These are phyloP conservation scores for Mycocentrospora acerina DNA, from an alignment of 2,329 filamentous ascomycete genomes.

Conservation along the genomic window DNA sequence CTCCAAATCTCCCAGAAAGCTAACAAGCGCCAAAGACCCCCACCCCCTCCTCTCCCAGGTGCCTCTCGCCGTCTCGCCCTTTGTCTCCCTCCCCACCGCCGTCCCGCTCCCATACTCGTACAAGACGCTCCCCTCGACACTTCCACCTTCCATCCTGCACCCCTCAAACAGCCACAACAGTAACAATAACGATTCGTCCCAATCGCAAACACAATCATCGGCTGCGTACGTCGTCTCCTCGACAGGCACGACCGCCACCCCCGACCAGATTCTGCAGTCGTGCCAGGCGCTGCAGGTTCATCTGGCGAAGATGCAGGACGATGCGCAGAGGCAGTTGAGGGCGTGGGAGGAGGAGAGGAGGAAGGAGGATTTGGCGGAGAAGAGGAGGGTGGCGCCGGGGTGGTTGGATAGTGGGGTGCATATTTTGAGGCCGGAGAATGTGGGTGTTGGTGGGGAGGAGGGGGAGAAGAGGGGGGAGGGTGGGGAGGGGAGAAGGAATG, in stretches of 20 bases:
- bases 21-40: constrained; percentile 49
- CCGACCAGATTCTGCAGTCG: constrained; percentile 79
- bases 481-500: constrained; percentile 17
- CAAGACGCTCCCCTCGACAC: constrained; percentile 81
- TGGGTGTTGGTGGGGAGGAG: constrained; percentile 54
- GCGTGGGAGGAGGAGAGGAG: constrained; percentile 69
- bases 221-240: constrained; percentile 72
- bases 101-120: constrained; percentile 95
- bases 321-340: constrained; percentile 66
- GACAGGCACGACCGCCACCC: constrained; percentile 75
- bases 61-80: constrained; percentile 89
- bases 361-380: constrained; percentile 73
- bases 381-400: constrained; percentile 74
- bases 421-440: constrained; percentile 66
- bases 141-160: constrained; percentile 71
- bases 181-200: constrained; percentile 62
- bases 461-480: constrained; percentile 41
- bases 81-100: constrained; percentile 84
- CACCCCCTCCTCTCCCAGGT: constrained; percentile 91
- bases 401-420: constrained; percentile 72
- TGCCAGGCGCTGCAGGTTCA: constrained; percentile 78
- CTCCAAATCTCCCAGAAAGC: constrained; percentile 1
- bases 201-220: too few relatives aligned
- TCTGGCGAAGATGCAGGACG: constrained; percentile 66
- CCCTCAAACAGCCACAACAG: constrained; percentile 32